Evolutionary conservation across 2,329 filamentous ascomycete species (phyloP).

Genomic region (Plenodomus tracheiphilus): DNA sequence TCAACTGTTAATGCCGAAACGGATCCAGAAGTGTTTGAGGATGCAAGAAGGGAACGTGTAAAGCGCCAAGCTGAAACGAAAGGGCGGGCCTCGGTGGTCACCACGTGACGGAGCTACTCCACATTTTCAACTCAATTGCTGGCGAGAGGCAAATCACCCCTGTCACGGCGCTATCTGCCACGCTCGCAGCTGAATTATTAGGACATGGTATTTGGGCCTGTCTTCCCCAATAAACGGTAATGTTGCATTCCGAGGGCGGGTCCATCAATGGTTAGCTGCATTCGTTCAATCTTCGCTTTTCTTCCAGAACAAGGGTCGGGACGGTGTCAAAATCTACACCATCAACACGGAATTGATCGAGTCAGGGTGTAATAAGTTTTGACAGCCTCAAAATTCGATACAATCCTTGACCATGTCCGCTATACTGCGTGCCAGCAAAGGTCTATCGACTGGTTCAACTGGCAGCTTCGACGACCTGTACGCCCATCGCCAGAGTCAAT

Average conservation of each 20-base stretch:
- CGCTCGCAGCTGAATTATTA: background rate
- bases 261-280: background rate
- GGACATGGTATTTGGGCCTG: background rate
- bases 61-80: constrained; percentile 24
- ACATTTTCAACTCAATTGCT: background rate
- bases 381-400: background rate
- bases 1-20: background rate
- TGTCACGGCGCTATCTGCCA: background rate
- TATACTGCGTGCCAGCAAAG: constrained; percentile 20
- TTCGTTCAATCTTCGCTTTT: background rate
- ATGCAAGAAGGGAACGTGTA: constrained; percentile 13
- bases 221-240: background rate
- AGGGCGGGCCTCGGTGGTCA: background rate
- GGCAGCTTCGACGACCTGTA: constrained; percentile 31
- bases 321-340: background rate
- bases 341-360: background rate
- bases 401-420: constrained; percentile 9
- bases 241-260: background rate
- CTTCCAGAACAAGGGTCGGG: background rate
- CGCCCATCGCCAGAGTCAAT: constrained; percentile 36
- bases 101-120: background rate
- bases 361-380: background rate
- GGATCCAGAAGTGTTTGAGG: constrained; percentile 17
- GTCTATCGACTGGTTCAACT: constrained; percentile 28
- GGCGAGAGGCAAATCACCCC: background rate